Evolutionary conservation across 2,329 filamentous ascomycete species (phyloP), one percentile per base, ranked within the genome.

Genomic region (Teratosphaeria destructans): DNA sequence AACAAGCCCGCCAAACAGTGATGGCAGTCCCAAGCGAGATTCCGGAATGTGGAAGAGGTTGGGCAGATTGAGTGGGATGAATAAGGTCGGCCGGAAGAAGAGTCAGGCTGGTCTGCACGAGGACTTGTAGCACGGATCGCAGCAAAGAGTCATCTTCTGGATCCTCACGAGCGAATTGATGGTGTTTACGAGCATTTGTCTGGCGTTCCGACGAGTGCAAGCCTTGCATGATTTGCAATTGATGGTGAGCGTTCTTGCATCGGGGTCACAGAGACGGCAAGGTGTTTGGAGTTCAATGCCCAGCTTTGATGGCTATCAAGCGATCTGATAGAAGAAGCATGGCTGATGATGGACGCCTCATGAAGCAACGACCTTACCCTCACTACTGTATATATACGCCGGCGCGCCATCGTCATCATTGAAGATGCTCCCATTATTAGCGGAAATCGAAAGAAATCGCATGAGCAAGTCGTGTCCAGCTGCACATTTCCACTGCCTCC

Each of bases 1-100:
- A 0, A 89, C 82, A 2, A 89, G 85, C 3, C 86, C 88, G 37
- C 87, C 87, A 0, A 82, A 67, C 57, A 68, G 70, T 61, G 72
- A 73, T 54, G 58, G n/a, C 14, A 68, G 67, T 56, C 67, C 68
- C 10, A 70, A 70, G 59, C 65, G 71, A 49, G 72, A 73, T 60
- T 71, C 70, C 27, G 71, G 70, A 23, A 68, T 73, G 65, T 74
- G 72, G 72, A 73, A 71, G 65, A 73, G 72, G 54, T 62, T 74
- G 52, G 70, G 71, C n/a, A 61, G 71, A 53, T 62, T 73, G 27
- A 73, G 70, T 58, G 70, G 70, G 57, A 68, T 74, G 71, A 55
- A 55, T 19, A 71, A 71, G 64, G 65, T 64, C 57, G 65, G 66
- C 37, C 70, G 66, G 62, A 73, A 71, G 62, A 72, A 70, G 65